Conservation (phyloP, 139 green algal genomes). For the Chlamydomonas sp. region DNA sequence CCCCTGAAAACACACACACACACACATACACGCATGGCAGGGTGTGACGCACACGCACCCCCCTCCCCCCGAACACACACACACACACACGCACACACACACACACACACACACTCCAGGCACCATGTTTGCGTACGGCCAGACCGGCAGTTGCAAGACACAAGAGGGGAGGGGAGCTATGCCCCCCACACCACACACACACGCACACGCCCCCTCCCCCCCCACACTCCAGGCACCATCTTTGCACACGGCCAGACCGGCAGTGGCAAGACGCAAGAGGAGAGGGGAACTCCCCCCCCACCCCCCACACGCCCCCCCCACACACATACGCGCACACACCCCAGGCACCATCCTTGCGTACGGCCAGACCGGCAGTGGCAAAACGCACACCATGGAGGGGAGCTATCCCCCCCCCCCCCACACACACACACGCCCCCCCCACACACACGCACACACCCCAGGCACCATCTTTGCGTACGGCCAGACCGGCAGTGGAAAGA, state of each 20-base stretch:
- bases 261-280: not conserved
- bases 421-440: not conserved
- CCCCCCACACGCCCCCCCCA: not conserved
- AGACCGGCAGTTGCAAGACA: slow-evolving; percentile 79
- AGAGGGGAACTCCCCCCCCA: not conserved
- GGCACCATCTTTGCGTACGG: slow-evolving; percentile 18
- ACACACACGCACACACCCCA: not conserved
- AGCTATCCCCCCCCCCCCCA: too few species aligned
- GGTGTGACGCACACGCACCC: not conserved
- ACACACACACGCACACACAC: not conserved
- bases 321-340: slow-evolving; percentile 41
- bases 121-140: slow-evolving; percentile 78
- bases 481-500: slow-evolving; percentile 73
- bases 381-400: slow-evolving; percentile 86
- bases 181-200: not conserved
- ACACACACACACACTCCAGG: slow-evolving; percentile 43
- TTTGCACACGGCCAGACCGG: not conserved
- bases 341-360: too few species aligned
- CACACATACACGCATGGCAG: not conserved
- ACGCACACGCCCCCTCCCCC: too few species aligned
- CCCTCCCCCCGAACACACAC: too few species aligned
- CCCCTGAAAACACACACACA: not conserved
- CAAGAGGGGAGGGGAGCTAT: slow-evolving; percentile 14
- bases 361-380: slow-evolving; percentile 78
- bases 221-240: not conserved